Base-by-base conservation (phyloP, 148 eudicot genomes). In the Vaccinium corymbosum region DNA sequence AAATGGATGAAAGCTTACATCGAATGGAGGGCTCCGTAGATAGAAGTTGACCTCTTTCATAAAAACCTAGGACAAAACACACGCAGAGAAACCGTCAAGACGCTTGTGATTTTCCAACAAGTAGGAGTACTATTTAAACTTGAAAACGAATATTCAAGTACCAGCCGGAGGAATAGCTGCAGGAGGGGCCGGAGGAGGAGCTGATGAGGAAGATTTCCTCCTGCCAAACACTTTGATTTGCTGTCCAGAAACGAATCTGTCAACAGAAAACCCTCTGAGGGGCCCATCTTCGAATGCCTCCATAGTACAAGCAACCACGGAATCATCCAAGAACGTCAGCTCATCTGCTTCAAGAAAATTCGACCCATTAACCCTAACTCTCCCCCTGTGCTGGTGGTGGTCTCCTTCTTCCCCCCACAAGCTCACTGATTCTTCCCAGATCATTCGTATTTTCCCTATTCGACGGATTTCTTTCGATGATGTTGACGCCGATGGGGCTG, bases 401-500 rank as follows among this genome's bases (percentile, higher is more conserved):
- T 93, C 97, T n/a, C 94, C 93, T 79, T 92, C 95, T 73, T 93
- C 97, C 0, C 89, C 92, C 98, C 98, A 95, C 48, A 95, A 80
- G 71, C 90, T 95, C 81, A 93, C 94, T 3, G 90, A 92, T 81
- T 95, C 98, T 80, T 95, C 98, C 98, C 98, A 95, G 35, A 91
- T 84, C 97, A 95, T 93, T 77, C 93, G 87, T 50, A 93, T 81
- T 81, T 89, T 88, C 22, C 98, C 98, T 0, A 95, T 90, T 35
- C 98, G 55, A 0, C 93, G 87, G 19, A 91, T 81, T 56, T 93
- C 95, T 76, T 79, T 86, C 6, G 76, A 66, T 3, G 85, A 52
- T 0, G 84, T 38, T 51, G 87, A 29, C 3, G 89, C 73, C 3
- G 89, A 76, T 6, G 86, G 46, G 4, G 51, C 73, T 7, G 52